Percentiles rank a stretch among this genome's conserved stretches.
These are phyloP conservation scores for Aspergillus caelatus DNA, from an alignment of 2,329 filamentous ascomycete species.

Conservation along the genomic window DNA sequence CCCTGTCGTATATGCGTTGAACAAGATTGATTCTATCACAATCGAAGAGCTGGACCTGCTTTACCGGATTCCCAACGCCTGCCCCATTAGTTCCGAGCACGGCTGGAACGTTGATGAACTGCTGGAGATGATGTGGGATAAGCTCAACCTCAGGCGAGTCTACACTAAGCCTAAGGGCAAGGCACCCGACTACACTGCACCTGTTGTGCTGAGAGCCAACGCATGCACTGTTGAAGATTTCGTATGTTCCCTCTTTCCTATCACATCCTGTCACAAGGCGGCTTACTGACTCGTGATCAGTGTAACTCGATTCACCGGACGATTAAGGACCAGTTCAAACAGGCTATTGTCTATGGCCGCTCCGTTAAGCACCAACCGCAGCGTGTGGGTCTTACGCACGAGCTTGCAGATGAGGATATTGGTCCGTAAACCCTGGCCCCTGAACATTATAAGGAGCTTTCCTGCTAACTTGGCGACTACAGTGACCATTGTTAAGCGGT, in stretches of 20 bases:
- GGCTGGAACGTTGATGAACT: slow-evolving; percentile 98
- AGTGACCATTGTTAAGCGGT: slow-evolving; percentile 73
- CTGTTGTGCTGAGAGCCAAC: slow-evolving; percentile 81
- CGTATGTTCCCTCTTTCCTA: slow-evolving; percentile 60
- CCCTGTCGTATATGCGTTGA: slow-evolving; percentile 97
- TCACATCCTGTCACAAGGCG: background rate
- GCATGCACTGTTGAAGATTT: slow-evolving; percentile 96
- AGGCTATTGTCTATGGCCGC: slow-evolving; percentile 93
- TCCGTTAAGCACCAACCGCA: slow-evolving; percentile 99
- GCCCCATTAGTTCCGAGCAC: slow-evolving; percentile 94
- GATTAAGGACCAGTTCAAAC: slow-evolving; percentile 94
- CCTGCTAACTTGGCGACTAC: slow-evolving; percentile 28
- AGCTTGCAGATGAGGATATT: slow-evolving; percentile 95
- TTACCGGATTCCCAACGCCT: slow-evolving; percentile 95
- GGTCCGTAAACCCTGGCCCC: slow-evolving; percentile 59
- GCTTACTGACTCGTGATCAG: slow-evolving; percentile 54
- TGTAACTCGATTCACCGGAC: slow-evolving; percentile 97
- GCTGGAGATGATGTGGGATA: slow-evolving; percentile 98
- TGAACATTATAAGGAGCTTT: background rate
- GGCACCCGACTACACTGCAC: slow-evolving; percentile 86
- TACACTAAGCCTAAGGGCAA: slow-evolving; percentile 99
- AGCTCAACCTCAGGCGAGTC: slow-evolving; percentile 84
- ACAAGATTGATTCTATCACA: slow-evolving; percentile 98
- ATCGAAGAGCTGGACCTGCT: slow-evolving; percentile 96
- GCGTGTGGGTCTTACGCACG: slow-evolving; percentile 85